These are phyloP conservation scores for Kazachstania psychrophila DNA, from an alignment of 805 yeast species.

Conservation along the genomic window DNA sequence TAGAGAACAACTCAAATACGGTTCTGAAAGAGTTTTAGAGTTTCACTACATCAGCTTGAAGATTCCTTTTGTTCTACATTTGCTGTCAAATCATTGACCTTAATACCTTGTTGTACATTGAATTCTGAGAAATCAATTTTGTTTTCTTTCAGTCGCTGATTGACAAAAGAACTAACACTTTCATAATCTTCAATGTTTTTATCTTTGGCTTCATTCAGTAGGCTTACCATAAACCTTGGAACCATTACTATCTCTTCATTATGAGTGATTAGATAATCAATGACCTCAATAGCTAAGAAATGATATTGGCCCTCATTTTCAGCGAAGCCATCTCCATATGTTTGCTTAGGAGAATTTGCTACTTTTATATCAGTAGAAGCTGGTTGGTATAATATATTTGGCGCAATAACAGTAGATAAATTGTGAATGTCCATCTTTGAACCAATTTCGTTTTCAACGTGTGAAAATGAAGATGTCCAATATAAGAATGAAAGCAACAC, in stretches of 20 bases:
- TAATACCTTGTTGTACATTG: conserved; percentile 16
- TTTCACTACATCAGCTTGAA: not conserved
- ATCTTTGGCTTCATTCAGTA: conserved; percentile 33
- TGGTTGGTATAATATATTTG: conserved; percentile 63
- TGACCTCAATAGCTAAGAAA: conserved; percentile 84
- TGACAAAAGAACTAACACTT: conserved; percentile 13
- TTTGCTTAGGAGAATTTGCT: conserved; percentile 13
- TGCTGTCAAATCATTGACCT: conserved; percentile 20
- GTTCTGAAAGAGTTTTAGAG: no score
- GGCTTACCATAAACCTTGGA: conserved; percentile 52
- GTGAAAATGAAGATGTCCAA: conserved; percentile 95
- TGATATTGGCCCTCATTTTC: conserved; percentile 56
- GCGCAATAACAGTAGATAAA: conserved; percentile 90
- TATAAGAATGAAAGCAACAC: conserved; percentile 76
- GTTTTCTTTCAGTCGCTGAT: conserved; percentile 8
- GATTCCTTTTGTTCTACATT: conserved; percentile 15
- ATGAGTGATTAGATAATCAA: conserved; percentile 69
- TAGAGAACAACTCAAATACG: no score
- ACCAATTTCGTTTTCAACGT: conserved; percentile 79
- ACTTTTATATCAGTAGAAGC: conserved; percentile 6
- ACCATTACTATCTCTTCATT: conserved; percentile 72
- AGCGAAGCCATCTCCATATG: conserved; percentile 33
- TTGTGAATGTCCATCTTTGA: conserved; percentile 96
- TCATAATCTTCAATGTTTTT: conserved; percentile 11
- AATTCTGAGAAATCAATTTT: conserved; percentile 22